These are phyloP conservation scores for Colletotrichum sp. DNA, from an alignment of 2,329 filamentous ascomycete genomes.

Conservation along the genomic window DNA sequence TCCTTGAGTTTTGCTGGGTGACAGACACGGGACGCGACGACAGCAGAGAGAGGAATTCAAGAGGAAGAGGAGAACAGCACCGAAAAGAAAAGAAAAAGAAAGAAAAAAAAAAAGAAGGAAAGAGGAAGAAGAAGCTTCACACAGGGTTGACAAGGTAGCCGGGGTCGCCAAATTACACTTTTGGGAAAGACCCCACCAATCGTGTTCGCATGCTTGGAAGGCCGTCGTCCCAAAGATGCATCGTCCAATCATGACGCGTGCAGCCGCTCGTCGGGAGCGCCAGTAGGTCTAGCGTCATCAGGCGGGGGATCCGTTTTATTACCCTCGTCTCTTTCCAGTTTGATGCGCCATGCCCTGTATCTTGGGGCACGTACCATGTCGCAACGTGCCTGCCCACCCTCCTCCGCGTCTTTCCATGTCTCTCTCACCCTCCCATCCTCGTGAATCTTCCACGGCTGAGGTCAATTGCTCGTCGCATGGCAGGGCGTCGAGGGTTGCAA, in stretches of 20 bases:
- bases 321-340: background rate
- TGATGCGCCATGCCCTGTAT: background rate
- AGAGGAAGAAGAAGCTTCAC: background rate
- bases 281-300: background rate
- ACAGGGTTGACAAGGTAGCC: background rate
- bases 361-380: background rate
- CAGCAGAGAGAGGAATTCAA: background rate
- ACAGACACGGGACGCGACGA: background rate
- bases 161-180: slow-evolving; percentile 9
- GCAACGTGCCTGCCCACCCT: background rate
- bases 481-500: background rate
- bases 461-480: background rate
- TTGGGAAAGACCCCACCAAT: background rate
- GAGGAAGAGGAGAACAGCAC: background rate
- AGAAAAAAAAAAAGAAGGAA: background rate
- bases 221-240: background rate
- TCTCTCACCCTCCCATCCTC: background rate
- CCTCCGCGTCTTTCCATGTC: background rate
- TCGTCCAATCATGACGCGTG: slow-evolving; percentile 14
- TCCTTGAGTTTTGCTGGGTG: background rate
- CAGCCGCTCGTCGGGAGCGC: background rate
- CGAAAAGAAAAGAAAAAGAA: background rate
- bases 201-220: slow-evolving; percentile 1
- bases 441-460: background rate
- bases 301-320: background rate